phyloP scores from a whole-genome alignment of 2,329 filamentous ascomycete genomes.

The Penicillium decumbens region DNA sequence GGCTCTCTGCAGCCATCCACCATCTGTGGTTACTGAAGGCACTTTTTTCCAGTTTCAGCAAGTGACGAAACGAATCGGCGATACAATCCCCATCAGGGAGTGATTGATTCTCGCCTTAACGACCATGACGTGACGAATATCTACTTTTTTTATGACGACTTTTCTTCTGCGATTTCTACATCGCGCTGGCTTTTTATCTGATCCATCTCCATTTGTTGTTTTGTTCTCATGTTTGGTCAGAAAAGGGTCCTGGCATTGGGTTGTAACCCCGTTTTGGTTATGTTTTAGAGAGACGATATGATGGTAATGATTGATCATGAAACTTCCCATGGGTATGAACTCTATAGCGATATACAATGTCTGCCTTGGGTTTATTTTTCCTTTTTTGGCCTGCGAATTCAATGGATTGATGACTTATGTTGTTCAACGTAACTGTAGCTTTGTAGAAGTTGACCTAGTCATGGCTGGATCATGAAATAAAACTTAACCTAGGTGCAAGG shows the following conservation, averaged over 20 bases:
- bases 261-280: constrained; percentile 6
- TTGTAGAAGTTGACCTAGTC: not conserved
- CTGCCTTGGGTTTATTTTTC: not conserved
- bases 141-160: constrained; percentile 29
- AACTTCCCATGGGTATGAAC: not conserved
- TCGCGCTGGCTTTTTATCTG: constrained; percentile 2
- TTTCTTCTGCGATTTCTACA: constrained; percentile 19
- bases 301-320: constrained; percentile 28
- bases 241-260: constrained; percentile 11
- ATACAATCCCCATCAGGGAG: not conserved
- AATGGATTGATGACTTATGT: not conserved
- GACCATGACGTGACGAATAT: constrained; percentile 40
- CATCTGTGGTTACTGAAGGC: not conserved
- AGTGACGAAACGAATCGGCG: not conserved
- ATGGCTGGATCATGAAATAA: no score
- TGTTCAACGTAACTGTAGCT: not conserved
- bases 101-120: constrained; percentile 16
- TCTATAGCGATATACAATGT: constrained; percentile 5
- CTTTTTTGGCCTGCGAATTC: not conserved
- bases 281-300: constrained; percentile 28
- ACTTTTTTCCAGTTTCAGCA: not conserved
- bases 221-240: constrained; percentile 7
- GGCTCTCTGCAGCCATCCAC: not conserved
- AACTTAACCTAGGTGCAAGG: no score
- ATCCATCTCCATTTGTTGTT: constrained; percentile 4